Evolutionary conservation across 352 stramenopile species (phyloP), one percentile per base, ranked within the genome.

Genomic region (Pythium myriotylum): DNA sequence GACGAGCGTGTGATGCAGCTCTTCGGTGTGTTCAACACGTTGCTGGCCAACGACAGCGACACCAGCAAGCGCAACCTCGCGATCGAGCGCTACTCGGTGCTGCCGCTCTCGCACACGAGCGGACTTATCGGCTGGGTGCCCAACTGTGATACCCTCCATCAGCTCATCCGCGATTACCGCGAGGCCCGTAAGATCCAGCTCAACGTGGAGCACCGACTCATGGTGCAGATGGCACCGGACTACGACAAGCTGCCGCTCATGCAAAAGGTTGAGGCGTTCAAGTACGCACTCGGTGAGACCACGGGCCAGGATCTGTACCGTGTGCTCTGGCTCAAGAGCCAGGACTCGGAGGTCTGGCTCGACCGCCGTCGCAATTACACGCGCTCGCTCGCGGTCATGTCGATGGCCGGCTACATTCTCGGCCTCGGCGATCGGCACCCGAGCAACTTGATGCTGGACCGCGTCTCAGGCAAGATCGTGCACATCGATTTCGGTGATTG

Each of bases 1-100:
- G 98, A 99, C 73, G 98, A 99, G 78, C 88, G 98, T 57, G 98
- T 99, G 14, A 99, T 99, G 98, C 98, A 99, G 80, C 83, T 99
- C 14, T 99, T 99, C 71, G 98, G 97, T 13, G 88, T 99, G 24
- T 98, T 99, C 47, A 99, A 99, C 88, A 98, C 96, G 16, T 84
- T 99, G 54, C 77, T 99, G 33, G 91, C 95, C 37, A 98, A 98
- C 69, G 97, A 99, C 73, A 88, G 92, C 50, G 84, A 98, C 71
- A 99, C 97, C 16, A 98, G 93, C 59, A 99, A 99, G 66, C 95
- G 98, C 40, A 98, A 99, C 67, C 73, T 99, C 54, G 94, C 90
- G 40, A 99, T 99, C 56, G 86, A 99, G 69, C 85, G 97, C 41
- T 99, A 99, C 79, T 95, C 96, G 3, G 98, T 99, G 48, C 91